Conservation (phyloP, 2,329 filamentous ascomycete genomes). For the Juglanconis sp. region DNA sequence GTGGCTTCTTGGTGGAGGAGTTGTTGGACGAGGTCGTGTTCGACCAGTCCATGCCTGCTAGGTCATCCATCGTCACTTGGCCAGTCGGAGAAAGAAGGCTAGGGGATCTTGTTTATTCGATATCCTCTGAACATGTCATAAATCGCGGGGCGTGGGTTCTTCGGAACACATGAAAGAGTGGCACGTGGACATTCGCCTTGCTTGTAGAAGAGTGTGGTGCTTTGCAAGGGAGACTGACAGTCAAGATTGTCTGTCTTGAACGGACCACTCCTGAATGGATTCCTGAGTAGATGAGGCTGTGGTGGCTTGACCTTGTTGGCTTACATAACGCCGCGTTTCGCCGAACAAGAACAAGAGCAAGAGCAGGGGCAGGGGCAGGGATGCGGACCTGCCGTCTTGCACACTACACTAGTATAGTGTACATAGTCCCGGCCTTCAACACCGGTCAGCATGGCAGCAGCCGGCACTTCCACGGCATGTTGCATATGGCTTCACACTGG, state of each 20-base stretch:
- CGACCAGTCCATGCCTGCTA: constrained; percentile 60
- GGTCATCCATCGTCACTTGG: constrained; percentile 54
- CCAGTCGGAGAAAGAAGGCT: constrained; percentile 4
- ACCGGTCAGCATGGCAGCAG: not conserved
- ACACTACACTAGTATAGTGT: too few relatives aligned
- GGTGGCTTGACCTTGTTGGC: too few relatives aligned
- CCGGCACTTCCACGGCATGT: not conserved
- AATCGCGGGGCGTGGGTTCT: not conserved
- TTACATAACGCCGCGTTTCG: too few relatives aligned
- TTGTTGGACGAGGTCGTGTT: constrained; percentile 32
- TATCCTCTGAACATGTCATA: constrained; percentile 18
- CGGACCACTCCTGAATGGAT: too few relatives aligned
- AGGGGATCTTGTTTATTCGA: constrained; percentile 17
- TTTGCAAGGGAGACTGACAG: too few relatives aligned
- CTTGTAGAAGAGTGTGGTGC: too few relatives aligned
- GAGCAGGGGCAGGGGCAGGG: too few relatives aligned
- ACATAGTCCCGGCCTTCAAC: not conserved
- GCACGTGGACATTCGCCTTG: not conserved
- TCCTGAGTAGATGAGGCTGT: too few relatives aligned
- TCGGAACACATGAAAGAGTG: constrained; percentile 5
- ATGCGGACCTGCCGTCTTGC: too few relatives aligned
- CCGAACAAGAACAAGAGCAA: too few relatives aligned
- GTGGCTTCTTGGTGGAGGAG: constrained; percentile 34
- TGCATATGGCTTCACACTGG: not conserved
- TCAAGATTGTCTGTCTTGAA: too few relatives aligned